A percentile compares a stretch with the other conserved stretches of the same genome.
phyloP scores from a whole-genome alignment of 75 land plant species.

The Pinus taeda region DNA sequence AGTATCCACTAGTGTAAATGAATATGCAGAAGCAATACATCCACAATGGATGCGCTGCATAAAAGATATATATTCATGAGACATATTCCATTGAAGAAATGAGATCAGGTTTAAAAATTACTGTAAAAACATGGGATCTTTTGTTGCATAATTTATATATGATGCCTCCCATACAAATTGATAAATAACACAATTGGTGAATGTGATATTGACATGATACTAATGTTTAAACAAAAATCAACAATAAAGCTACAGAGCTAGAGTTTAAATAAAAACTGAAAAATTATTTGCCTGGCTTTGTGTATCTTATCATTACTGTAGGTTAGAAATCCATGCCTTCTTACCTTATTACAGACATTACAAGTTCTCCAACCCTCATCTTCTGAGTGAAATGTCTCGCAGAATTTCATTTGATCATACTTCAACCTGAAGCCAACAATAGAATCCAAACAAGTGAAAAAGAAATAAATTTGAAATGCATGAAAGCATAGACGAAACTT shows the following conservation, averaged over 20 bases:
- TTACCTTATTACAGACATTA: slow-evolving; percentile 82
- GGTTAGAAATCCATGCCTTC: background rate
- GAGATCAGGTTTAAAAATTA: background rate
- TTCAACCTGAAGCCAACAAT: slow-evolving; percentile 35
- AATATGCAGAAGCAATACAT: slow-evolving; percentile 66
- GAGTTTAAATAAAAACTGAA: background rate
- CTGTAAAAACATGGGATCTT: background rate
- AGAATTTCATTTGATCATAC: slow-evolving; percentile 66
- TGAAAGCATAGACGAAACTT: background rate
- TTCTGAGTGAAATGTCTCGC: slow-evolving; percentile 70
- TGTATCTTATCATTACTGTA: background rate
- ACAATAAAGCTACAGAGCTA: background rate
- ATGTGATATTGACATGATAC: background rate
- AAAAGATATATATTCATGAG: slow-evolving; percentile 10
- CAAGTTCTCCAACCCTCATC: slow-evolving; percentile 92
- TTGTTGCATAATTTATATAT: background rate
- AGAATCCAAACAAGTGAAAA: background rate
- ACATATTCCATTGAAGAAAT: background rate
- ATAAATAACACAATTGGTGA: background rate
- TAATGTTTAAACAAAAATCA: background rate
- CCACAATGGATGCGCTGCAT: slow-evolving; percentile 90
- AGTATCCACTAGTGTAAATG: slow-evolving; percentile 65
- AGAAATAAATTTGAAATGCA: background rate
- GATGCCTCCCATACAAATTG: background rate
- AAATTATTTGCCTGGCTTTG: background rate